Conservation (phyloP, 2,329 filamentous ascomycete genomes). For the Didymella pomorum region DNA sequence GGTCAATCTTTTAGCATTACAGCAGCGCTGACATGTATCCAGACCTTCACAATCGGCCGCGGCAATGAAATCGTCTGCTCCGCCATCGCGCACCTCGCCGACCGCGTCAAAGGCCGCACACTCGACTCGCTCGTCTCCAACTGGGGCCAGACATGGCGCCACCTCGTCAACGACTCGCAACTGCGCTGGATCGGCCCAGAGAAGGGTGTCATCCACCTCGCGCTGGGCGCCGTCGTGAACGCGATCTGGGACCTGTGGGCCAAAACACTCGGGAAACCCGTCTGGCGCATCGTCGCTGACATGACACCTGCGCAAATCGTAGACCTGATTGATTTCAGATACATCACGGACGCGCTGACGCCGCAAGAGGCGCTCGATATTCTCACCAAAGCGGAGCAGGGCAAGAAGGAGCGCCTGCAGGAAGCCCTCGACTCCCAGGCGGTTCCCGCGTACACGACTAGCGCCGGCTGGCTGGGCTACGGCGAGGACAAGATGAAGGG, state of each 20-base stretch:
- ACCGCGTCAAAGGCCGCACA: slow-evolving; percentile 76
- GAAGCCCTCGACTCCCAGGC: slow-evolving; percentile 77
- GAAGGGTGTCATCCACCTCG: slow-evolving; percentile 93
- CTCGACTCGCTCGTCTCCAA: slow-evolving; percentile 78
- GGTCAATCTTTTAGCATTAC: neutral
- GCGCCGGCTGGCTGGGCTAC: slow-evolving; percentile 91
- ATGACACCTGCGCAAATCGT: slow-evolving; percentile 91
- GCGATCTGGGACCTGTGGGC: slow-evolving; percentile 97
- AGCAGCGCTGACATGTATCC: neutral
- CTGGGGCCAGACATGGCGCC: slow-evolving; percentile 89
- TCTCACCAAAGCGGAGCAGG: slow-evolving; percentile 69
- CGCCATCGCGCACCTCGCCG: slow-evolving; percentile 79
- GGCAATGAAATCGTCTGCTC: slow-evolving; percentile 92
- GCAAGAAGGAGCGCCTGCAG: slow-evolving; percentile 74
- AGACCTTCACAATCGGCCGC: slow-evolving; percentile 83
- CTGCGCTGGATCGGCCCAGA: slow-evolving; percentile 93
- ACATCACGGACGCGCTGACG: slow-evolving; percentile 92
- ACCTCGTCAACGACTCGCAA: slow-evolving; percentile 90
- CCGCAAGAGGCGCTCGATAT: slow-evolving; percentile 81
- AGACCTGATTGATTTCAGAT: slow-evolving; percentile 88
- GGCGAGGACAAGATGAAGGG: slow-evolving; percentile 84
- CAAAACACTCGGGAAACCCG: slow-evolving; percentile 83
- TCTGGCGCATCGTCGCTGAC: slow-evolving; percentile 89
- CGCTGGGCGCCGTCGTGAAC: slow-evolving; percentile 87
- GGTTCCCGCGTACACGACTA: slow-evolving; percentile 90